Evolutionary conservation across 306 rosid genomes (phyloP), one percentile per base, ranked within the genome.

Genomic region (Castanospermum australe): DNA sequence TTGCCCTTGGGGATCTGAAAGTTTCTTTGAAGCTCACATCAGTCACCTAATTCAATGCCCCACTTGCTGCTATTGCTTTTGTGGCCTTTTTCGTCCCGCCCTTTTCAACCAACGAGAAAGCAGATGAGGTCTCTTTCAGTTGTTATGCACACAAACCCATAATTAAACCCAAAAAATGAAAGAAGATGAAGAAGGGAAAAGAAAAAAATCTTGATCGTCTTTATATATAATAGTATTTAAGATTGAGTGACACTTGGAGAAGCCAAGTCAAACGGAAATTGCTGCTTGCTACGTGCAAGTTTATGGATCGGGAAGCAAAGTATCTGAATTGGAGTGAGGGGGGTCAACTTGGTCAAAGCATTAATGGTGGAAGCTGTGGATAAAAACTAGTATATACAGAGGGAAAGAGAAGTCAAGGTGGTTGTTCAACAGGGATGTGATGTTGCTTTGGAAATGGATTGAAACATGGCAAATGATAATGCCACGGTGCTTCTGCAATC

Each of bases 251-350:
- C 10, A 30, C 41, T 14, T 41, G 7, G 66, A 70, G 81, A 87
- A 82, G 90, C 81, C 89, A 85, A 86, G 91, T 86, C 91, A 84
- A 84, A 91, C 80, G 77, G 21, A 60, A 78, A 80, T 74, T 78
- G 61, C 21, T 35, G 73, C 62, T 41, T 62, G 79, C 36, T 32
- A 60, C 54, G 78, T 52, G 59, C 73, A 65, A n/a, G n/a, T n/a
- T n/a, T 76, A 41, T 32, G 65, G 79, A 65, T 65, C 51, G 8
- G 24, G 67, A 66, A 80, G 17, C 66, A 39, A 74, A 30, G 9
- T 32, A 45, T 32, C 3, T 57, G 45, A 20, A 60, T n/a, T 9
- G 12, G 47, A 48, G 59, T 33, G n/a, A 50, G n/a, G n/a, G 50
- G 14, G 48, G 35, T 45, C 66, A 66, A 66, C 2, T 39, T 39